phyloP scores from a whole-genome alignment of 2,329 filamentous ascomycete species.

The Blastomyces percursus region DNA sequence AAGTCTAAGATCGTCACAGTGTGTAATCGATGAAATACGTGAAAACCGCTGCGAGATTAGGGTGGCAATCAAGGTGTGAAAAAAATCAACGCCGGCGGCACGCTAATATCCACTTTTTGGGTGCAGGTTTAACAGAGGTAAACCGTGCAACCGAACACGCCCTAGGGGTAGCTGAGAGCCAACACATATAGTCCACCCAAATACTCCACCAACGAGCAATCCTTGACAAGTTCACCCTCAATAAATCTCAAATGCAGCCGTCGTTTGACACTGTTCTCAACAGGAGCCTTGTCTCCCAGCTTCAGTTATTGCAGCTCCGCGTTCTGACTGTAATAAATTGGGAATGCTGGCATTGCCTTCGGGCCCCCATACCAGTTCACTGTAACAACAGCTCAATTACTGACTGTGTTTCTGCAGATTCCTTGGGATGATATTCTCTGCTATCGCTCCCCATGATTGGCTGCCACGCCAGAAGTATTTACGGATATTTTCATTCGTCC shows the following conservation, averaged over 20 bases:
- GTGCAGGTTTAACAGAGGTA: no score
- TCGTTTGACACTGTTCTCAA: not conserved
- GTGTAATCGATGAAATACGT: no score
- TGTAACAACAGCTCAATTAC: not conserved
- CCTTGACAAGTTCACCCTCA: not conserved
- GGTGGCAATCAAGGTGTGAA: no score
- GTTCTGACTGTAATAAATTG: not conserved
- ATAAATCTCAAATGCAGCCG: not conserved
- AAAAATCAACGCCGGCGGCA: no score
- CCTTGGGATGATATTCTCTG: not conserved
- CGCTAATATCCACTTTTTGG: no score
- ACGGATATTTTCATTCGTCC: not conserved
- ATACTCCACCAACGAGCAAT: no score
- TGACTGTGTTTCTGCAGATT: not conserved
- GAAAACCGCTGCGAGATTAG: no score
- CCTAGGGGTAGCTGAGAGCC: no score
- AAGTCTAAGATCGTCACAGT: no score
- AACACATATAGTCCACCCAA: no score
- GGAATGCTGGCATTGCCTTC: not conserved
- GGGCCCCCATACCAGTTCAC: not conserved
- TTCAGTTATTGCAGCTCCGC: not conserved
- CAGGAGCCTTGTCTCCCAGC: not conserved
- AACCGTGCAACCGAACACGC: no score
- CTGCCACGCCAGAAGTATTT: not conserved
- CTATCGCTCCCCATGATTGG: not conserved